Evolutionary conservation across 2,329 filamentous ascomycete species (phyloP).

Genomic region (Rosellinia necatrix): DNA sequence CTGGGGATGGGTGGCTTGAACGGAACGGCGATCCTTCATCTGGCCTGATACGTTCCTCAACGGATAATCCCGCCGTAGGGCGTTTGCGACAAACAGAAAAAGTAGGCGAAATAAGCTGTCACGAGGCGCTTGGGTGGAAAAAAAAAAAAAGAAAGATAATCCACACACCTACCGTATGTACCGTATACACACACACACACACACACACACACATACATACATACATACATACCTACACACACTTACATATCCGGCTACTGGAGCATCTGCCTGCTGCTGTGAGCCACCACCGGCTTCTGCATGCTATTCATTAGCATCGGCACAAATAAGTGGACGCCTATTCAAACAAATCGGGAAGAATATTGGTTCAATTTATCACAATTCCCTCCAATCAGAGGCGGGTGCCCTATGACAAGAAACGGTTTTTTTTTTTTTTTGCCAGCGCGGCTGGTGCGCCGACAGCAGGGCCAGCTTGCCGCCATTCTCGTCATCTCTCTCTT

Average conservation of each 20-base stretch:
- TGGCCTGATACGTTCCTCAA: neutral
- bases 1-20: neutral
- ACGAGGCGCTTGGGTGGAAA: slow-evolving; percentile 3
- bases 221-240: slow-evolving; percentile 1
- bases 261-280: slow-evolving; percentile 22
- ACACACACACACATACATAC: slow-evolving; percentile 1
- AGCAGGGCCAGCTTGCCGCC: slow-evolving; percentile 28
- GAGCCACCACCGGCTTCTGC: slow-evolving; percentile 30
- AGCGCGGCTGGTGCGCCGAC: slow-evolving; percentile 37
- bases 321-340: slow-evolving; percentile 33
- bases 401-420: slow-evolving; percentile 25
- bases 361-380: slow-evolving; percentile 35
- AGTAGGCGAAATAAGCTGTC: slow-evolving; percentile 3
- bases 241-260: slow-evolving; percentile 23
- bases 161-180: slow-evolving; percentile 9
- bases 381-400: slow-evolving; percentile 35
- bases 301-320: slow-evolving; percentile 36
- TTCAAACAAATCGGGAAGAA: slow-evolving; percentile 26
- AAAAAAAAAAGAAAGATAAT: slow-evolving; percentile 1
- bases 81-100: slow-evolving; percentile 20
- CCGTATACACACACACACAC: slow-evolving; percentile 21
- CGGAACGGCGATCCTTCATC: neutral
- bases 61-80: neutral
- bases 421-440: slow-evolving; percentile 19
- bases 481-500: neutral